Evolutionary conservation across 1,284 basidiomycete genomes (phyloP), one percentile per base, ranked within the genome.

Genomic region (Chondrostereum purpureum): DNA sequence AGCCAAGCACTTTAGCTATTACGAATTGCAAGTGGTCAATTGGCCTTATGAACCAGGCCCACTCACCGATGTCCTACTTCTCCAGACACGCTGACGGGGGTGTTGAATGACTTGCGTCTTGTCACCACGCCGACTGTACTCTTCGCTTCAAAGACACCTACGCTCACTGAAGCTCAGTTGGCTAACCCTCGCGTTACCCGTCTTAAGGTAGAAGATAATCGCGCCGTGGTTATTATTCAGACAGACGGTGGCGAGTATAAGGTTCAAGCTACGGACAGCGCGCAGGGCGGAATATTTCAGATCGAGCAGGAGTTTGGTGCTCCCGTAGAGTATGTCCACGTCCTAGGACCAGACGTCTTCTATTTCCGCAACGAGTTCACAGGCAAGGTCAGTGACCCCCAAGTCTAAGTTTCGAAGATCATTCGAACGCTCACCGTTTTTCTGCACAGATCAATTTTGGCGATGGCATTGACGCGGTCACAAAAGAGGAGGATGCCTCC

Each of bases 371-470:
- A 37, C 36, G 36, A 37, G 16, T 37, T 37, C 36, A 41, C 41
- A 12, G 24, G 17, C 21, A 41, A 21, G 39, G 39, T 41, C 8
- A 31, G 27, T n/a, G n/a, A n/a, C n/a, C n/a, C n/a, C 36, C 17
- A 16, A 11, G 11, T 18, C 36, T 13, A 38, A 10, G 11, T 38
- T 10, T 38, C 17, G 27, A 33, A 33, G n/a, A 33, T n/a, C 10
- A 10, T 33, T 33, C 27, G 10, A 10, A 33, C 36, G 10, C 17
- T n/a, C 17, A 10, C 17, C 11, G 11, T n/a, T 17, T 12, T 10
- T 41, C 27, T 31, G 8, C 8, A 12, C n/a, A 43, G 42, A 35
- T 43, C 14, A 43, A 43, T 27, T 43, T 43, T 18, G 42, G 42
- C 21, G 19, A 43, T 20, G 27, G 42, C 27, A 18, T 43, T 20